Percentiles rank a stretch among this genome's conserved stretches.
phyloP scores from a whole-genome alignment of 495 filamentous ascomycete genomes.

The Aspergillus funiculosus region DNA sequence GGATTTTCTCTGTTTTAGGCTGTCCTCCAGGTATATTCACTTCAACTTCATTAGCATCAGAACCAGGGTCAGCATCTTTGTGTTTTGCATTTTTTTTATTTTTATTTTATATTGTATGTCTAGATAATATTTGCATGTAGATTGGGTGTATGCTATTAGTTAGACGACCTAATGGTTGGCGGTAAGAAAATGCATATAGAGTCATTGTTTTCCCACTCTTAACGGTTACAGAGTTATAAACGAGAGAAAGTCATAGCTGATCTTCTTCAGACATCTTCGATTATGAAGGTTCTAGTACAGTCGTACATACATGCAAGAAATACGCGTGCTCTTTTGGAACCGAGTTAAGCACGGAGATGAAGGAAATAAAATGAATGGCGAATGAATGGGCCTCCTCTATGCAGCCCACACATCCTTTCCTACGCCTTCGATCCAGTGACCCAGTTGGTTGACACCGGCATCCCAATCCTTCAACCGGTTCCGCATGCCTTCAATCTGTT shows the following conservation, averaged over 20 bases:
- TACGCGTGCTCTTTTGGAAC: conserved; percentile 27
- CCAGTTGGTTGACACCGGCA: conserved; percentile 85
- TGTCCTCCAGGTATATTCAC: no score
- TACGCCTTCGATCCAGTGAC: conserved; percentile 87
- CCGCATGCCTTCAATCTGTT: conserved; percentile 93
- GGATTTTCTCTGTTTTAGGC: conserved; percentile 36
- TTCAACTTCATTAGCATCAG: no score
- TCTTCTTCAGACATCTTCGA: conserved; percentile 13
- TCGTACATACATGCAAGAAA: conserved; percentile 19
- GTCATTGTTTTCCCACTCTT: no score
- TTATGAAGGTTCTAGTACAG: conserved; percentile 18
- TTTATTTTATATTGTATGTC: no score
- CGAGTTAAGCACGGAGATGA: conserved; percentile 8
- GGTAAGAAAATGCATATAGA: no score
- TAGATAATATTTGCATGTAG: no score
- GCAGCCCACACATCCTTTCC: conserved; percentile 90
- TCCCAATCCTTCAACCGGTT: conserved; percentile 87
- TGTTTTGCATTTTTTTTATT: background rate
- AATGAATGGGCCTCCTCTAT: conserved; percentile 33
- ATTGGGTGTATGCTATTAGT: no score
- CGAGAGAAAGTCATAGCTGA: background rate
- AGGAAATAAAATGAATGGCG: conserved; percentile 15
- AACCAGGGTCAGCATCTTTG: no score
- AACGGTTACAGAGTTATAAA: no score
- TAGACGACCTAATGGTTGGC: no score